Evolutionary conservation across 2,329 filamentous ascomycete species (phyloP), one percentile per base, ranked within the genome.

Genomic region (Botrytis aclada): DNA sequence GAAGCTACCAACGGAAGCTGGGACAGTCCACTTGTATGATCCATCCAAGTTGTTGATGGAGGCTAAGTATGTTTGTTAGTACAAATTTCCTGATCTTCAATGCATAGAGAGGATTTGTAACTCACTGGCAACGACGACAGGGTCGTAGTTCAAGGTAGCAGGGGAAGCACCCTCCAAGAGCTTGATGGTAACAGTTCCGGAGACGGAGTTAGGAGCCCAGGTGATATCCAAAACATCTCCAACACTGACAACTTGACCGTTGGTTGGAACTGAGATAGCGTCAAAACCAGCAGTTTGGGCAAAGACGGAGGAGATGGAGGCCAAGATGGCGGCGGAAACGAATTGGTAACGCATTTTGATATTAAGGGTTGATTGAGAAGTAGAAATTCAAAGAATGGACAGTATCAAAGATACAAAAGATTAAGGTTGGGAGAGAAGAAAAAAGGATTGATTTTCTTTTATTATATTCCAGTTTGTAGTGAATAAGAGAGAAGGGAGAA

Each of bases 201-300:
- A 84, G 74, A 81, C 77, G 70, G 81, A 78, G 72, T 82, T 80
- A 41, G 83, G 72, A 22, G 72, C 63, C 89, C 89, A 91, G 76
- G 81, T 80, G 80, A 91, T 84, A 75, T 81, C 81, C 79, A 84
- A 86, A 70, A 83, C 81, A 77, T 82, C 76, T 77, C 88, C 88
- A 60, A 87, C 85, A 45, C 80, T 71, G 75, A 90, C 75, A 63
- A 80, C 74, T 80, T 86, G 81, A 77, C 82, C 82, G 69, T 82
- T 58, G 45, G 78, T 76, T 74, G 89, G 89, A 74, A 81, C 81
- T 77, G 79, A 83, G 80, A 91, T 83, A 79, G 84, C 81, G 80
- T 89, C 84, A 82, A 90, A 91, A 79, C 85, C 85, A n/a, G 82
- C 72, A 66, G 85, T 86, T 82, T 88, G 87, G 73, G 88, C 88